A percentile compares a stretch with the other conserved stretches of the same genome.
These are phyloP conservation scores for Geotrichum aggregatum DNA, from an alignment of 1,139 yeast species.

Conservation along the genomic window DNA sequence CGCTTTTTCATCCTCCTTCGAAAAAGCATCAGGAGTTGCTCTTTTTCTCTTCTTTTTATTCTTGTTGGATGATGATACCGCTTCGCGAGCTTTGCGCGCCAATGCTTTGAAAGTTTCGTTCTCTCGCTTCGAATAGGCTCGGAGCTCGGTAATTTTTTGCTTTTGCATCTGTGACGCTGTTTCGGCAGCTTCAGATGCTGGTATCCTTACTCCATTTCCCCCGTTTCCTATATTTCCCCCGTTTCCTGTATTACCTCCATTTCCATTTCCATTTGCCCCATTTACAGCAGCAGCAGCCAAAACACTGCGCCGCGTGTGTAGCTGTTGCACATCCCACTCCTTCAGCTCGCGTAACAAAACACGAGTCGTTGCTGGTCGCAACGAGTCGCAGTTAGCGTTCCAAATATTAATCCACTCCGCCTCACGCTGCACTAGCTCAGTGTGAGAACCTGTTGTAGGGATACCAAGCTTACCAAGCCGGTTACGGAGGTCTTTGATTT, in stretches of 20 bases:
- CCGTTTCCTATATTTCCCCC: constrained; percentile 13
- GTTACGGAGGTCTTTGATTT: constrained; percentile 47
- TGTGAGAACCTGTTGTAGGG: constrained; percentile 55
- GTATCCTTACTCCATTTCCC: too few relatives aligned
- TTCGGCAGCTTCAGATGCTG: constrained; percentile 20
- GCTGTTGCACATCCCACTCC: constrained; percentile 58
- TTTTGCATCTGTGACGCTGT: constrained; percentile 20
- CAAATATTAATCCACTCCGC: constrained; percentile 73
- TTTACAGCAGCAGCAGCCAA: constrained; percentile 21
- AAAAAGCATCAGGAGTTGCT: constrained; percentile 26
- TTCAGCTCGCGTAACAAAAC: constrained; percentile 53
- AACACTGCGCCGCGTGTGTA: neutral
- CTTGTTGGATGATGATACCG: constrained; percentile 24
- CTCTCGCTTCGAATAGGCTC: constrained; percentile 19
- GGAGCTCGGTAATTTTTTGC: constrained; percentile 8
- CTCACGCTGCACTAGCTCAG: constrained; percentile 64
- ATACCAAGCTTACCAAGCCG: constrained; percentile 54
- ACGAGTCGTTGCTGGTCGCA: constrained; percentile 56
- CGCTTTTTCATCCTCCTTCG: too few relatives aligned
- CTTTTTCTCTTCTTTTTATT: constrained; percentile 19
- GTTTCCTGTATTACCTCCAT: constrained; percentile 23
- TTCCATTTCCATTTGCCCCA: constrained; percentile 19
- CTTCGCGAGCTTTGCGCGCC: constrained; percentile 22
- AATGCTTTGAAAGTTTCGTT: constrained; percentile 23
- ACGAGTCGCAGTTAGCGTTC: constrained; percentile 82